These are phyloP conservation scores for Helicocarpus griseus DNA, from an alignment of 2,329 filamentous ascomycete genomes.

Conservation along the genomic window DNA sequence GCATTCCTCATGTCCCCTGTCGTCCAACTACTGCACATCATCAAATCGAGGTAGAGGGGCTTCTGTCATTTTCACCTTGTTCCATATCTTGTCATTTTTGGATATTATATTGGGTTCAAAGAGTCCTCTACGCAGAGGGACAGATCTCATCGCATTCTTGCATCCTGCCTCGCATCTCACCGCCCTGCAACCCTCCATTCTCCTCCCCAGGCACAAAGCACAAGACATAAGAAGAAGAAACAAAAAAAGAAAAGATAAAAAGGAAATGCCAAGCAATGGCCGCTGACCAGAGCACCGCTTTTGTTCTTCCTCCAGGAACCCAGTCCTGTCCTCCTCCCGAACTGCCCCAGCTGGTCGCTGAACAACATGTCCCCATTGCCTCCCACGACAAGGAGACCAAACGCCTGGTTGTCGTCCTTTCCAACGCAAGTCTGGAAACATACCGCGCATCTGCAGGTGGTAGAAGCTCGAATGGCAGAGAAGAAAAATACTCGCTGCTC, in stretches of 20 bases:
- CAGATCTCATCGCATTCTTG: too few species aligned
- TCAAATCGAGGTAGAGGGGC: too few species aligned
- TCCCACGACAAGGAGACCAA: conserved; percentile 81
- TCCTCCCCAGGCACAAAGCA: not conserved
- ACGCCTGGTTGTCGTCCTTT: conserved; percentile 88
- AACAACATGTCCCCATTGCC: conserved; percentile 79
- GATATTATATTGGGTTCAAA: too few species aligned
- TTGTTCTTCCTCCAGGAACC: conserved; percentile 51
- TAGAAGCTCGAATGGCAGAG: conserved; percentile 38
- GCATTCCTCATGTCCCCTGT: too few species aligned
- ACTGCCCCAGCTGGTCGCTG: conserved; percentile 83
- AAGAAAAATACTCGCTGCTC: conserved; percentile 93
- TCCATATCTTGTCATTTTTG: too few species aligned
- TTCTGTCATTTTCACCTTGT: too few species aligned
- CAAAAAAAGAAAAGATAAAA: not conserved
- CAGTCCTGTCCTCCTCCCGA: conserved; percentile 89
- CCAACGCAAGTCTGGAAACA: conserved; percentile 94
- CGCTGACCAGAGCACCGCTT: conserved; percentile 18
- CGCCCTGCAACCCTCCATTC: not conserved
- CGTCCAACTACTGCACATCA: too few species aligned
- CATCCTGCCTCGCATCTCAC: too few species aligned
- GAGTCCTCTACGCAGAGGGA: too few species aligned
- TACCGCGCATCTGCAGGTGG: conserved; percentile 79
- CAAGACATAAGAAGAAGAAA: not conserved
- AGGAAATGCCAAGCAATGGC: conserved; percentile 5